Evolutionary conservation across 164 flowering plant species (phyloP), one percentile per base, ranked within the genome.

Genomic region (Santalum album): DNA sequence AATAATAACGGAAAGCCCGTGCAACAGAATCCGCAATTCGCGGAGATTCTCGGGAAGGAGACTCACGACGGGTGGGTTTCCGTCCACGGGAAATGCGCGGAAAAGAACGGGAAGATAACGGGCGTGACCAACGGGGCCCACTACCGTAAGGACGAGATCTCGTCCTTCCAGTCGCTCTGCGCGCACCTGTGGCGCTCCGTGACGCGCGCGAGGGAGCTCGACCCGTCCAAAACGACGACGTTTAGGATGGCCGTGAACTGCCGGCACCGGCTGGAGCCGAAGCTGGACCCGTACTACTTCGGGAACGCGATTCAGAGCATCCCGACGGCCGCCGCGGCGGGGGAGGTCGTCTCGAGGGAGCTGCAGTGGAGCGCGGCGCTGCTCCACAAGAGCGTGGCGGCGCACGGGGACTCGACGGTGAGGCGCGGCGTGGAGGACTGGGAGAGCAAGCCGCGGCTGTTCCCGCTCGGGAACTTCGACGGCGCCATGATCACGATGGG

Each of bases 231-330:
- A 36, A 45, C 59, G 45, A 81, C 94, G 35, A 90, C 97, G 64
- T 84, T 90, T 24, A 62, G 95, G 17, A 90, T 90, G 95, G 97
- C 97, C 0, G 89, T 87, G 36, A 90, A 90, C 65, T 90, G 97
- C 64, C 70, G 95, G 1, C 94, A 75, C 67, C 67, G 97, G 53
- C 55, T 90, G 1, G 83, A 75, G 57, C 97, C 96, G 11, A 47
- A 51, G 54, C 52, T 90, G 7, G 75, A 77, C 43, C 58, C 78
- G 25, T 68, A 72, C 67, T 90, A 90, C 59, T 90, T 87, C 78
- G 97, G 97, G 10, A 91, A 88, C 76, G 87, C 86, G 32, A 86
- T 91, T 7, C 84, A 77, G 69, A 77, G 84, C 72, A 75, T 79
- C 52, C 80, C 83, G n/a, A 77, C 80, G 1, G 45, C 26, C 0